Evolutionary conservation across 2,329 filamentous ascomycete genomes (phyloP), one percentile per base, ranked within the genome.

Genomic region (Sphaerulina musiva): DNA sequence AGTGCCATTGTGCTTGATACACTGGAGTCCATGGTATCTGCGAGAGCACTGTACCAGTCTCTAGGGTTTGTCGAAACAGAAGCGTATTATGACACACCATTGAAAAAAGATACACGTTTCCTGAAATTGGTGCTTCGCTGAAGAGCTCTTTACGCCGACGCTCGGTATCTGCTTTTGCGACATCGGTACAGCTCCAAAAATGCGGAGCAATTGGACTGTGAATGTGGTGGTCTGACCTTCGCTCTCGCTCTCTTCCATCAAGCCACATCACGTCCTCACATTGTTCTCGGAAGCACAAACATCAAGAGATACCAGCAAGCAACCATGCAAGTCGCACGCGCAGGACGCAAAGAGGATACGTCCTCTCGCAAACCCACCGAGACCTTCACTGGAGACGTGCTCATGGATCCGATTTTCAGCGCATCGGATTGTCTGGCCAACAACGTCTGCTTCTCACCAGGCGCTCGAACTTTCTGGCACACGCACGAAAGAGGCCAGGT

Each of bases 21-120:
- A 12, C 62, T 84, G 53, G 67, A 72, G 7, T 69, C 63, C 6
- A 83, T 83, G 81, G 65, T 57, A 10, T 69, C 71, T 9, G 80
- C 81, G 17, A 71, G 73, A 55, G 65, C 61, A 32, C 59, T 82
- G 59, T 83, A 84, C 68, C 64, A 64, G 46, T 64, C 64, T 4
- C 64, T 74, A 56, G 80, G 81, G 1, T 83, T 84, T 65, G 67
- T 69, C 57, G 74, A 78, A 59, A 74, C 76, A 39, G 69, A 71
- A 40, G 64, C 71, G 23, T 84, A 83, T 62, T 83, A 83, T 65
- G 73, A 79, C 11, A 82, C 76, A 34, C 78, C 78, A 4, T 59
- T 81, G 36, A 17, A 20, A 20, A 69, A 76, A 48, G 74, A 73
- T 29, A 81, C 79, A 6, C 68, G 77, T 12, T 84, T 81, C 62